These are phyloP conservation scores for Lichtheimia ornata DNA, from an alignment of 371 early-diverging fungal genomes.

Conservation along the genomic window DNA sequence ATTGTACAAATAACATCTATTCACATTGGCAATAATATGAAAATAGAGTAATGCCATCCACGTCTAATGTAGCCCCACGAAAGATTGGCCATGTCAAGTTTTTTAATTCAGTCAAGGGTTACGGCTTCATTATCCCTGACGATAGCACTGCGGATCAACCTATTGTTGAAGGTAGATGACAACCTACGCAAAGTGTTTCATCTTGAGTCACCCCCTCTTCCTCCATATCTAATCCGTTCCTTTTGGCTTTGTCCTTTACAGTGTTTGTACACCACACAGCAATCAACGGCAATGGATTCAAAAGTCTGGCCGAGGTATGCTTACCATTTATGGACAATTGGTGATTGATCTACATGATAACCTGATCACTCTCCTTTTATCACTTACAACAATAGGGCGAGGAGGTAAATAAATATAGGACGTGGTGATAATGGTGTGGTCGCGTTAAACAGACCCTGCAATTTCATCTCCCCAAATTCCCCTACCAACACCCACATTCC, in stretches of 20 bases:
- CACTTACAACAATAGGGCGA: constrained; percentile 36
- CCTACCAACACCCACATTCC: neutral
- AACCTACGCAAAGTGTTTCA: neutral
- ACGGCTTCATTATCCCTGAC: constrained; percentile 83
- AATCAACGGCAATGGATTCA: constrained; percentile 86
- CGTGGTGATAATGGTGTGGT: too few species aligned
- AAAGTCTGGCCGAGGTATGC: constrained; percentile 78
- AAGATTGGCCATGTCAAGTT: constrained; percentile 82
- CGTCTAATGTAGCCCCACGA: constrained; percentile 20
- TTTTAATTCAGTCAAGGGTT: constrained; percentile 87
- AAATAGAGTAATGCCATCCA: neutral
- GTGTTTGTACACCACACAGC: constrained; percentile 92
- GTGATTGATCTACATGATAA: constrained; percentile 1
- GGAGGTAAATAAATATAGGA: constrained; percentile 27
- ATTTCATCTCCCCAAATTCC: neutral
- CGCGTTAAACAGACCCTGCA: too few species aligned
- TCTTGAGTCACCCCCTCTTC: neutral
- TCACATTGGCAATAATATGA: neutral
- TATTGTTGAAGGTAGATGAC: constrained; percentile 58
- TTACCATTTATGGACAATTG: neutral
- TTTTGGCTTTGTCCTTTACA: constrained; percentile 15
- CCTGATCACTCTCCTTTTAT: neutral
- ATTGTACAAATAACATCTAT: too few species aligned
- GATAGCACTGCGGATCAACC: constrained; percentile 46
- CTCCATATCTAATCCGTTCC: neutral